A percentile compares a stretch with the other conserved stretches of the same genome.
phyloP scores from a whole-genome alignment of 495 filamentous ascomycete species.

The Beverwykella pulmonaria region DNA sequence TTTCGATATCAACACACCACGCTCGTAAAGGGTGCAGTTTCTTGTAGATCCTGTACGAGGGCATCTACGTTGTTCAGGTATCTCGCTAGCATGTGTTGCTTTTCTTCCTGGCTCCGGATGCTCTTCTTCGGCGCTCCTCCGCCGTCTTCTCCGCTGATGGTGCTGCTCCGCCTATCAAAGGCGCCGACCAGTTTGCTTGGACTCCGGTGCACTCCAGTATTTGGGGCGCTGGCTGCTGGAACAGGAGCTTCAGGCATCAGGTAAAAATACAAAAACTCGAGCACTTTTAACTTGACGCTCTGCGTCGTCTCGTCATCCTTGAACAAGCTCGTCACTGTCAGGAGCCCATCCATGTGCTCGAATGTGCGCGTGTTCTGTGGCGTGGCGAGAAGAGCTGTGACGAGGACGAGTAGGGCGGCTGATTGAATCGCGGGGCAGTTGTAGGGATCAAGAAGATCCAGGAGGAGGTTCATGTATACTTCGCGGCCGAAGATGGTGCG shows the following conservation, averaged over 20 bases:
- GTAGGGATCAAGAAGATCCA: constrained; percentile 91
- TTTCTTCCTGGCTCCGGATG: constrained; percentile 79
- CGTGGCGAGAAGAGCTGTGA: constrained; percentile 79
- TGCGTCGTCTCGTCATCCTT: constrained; percentile 77
- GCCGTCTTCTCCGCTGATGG: constrained; percentile 46
- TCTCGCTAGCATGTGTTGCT: constrained; percentile 77
- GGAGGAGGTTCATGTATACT: constrained; percentile 92
- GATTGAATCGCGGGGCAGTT: constrained; percentile 92
- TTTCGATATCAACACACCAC: constrained; percentile 17
- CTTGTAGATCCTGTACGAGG: constrained; percentile 84
- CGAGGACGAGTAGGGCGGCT: constrained; percentile 82
- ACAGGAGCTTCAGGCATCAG: constrained; percentile 86
- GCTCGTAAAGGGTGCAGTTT: constrained; percentile 65
- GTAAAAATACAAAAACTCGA: constrained; percentile 98
- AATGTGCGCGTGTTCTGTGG: constrained; percentile 89
- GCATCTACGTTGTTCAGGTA: constrained; percentile 91
- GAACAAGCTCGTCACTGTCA: constrained; percentile 92
- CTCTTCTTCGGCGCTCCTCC: constrained; percentile 45
- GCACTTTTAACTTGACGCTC: constrained; percentile 87
- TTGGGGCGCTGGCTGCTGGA: constrained; percentile 43
- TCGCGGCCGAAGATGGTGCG: constrained; percentile 84
- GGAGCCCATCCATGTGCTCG: constrained; percentile 86
- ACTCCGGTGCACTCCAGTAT: constrained; percentile 56
- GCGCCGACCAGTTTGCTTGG: constrained; percentile 69
- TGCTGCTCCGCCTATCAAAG: constrained; percentile 50